A percentile compares a stretch with the other conserved stretches of the same genome.
These are phyloP conservation scores for Fragilariopsis cylindrus DNA, from an alignment of 108 stramenopile genomes.

Conservation along the genomic window DNA sequence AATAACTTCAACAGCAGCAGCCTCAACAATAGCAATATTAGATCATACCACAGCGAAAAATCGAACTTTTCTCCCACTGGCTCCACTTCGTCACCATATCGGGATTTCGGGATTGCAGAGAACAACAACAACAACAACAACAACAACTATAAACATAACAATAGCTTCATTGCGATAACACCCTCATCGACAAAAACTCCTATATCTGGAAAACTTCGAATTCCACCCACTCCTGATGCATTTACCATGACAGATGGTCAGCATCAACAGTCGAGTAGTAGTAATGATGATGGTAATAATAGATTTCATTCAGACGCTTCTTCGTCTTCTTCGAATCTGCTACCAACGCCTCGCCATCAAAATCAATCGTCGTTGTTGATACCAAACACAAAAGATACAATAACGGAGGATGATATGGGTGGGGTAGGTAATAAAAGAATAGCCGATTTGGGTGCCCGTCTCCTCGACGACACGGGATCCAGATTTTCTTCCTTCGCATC, in stretches of 20 bases:
- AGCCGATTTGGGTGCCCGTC: constrained; percentile 18
- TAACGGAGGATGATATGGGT: background rate
- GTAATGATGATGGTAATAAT: no score
- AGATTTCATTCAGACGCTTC: no score
- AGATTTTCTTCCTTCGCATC: constrained; percentile 36
- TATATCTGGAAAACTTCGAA: constrained; percentile 17
- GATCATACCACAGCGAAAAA: background rate
- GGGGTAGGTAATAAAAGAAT: background rate
- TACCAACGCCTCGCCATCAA: background rate
- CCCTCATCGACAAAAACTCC: constrained; percentile 2
- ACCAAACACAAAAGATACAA: background rate
- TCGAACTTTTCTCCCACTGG: background rate
- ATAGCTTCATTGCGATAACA: background rate
- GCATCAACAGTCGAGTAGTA: no score
- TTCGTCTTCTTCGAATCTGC: no score
- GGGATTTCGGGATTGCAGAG: background rate
- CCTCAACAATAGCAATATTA: no score
- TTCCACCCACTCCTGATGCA: constrained; percentile 21
- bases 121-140: background rate
- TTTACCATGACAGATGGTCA: background rate
- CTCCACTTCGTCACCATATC: background rate
- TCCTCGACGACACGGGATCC: constrained; percentile 16
- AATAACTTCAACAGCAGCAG: no score
- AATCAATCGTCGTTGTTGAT: background rate
- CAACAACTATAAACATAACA: background rate